Base-by-base conservation (phyloP, 495 filamentous ascomycete species). In the Penicillium pulvis region DNA sequence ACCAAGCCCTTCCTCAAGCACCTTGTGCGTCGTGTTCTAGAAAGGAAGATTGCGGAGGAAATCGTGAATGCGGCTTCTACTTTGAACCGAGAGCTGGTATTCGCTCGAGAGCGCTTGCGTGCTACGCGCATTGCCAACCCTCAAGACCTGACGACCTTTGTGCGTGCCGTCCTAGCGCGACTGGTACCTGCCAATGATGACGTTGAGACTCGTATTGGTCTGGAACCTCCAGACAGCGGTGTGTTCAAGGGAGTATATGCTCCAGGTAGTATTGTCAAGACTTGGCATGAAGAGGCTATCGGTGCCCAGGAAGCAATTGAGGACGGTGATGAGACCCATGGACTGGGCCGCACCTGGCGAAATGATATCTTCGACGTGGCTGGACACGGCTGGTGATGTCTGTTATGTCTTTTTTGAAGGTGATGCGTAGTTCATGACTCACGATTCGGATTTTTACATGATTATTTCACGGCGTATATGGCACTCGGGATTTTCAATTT, bases 241-340 rank as follows among this genome's bases (percentile, higher is more conserved):
- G 80, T 93, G 6, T 98, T 97, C 73, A 83, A 85, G 62, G 91
- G 88, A 2, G 79, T 91, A 5, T 96, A 96, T 77, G 85, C 93
- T 6, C 93, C 93, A 0, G 92, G 91, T 0, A 95, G 91, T 70
- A 72, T 97, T 10, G 88, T 93, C 35, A 91, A 90, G 76, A 67
- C 93, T 23, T 97, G 91, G 90, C 82, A 92, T 56, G 90, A 92
- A 42, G 87, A 95, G 69, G 90, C 86, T 1, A 73, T 73, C 31
- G 75, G 80, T 57, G 92, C 90, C 3, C 83, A 86, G 28, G 87
- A 86, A 50, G 80, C 81, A 19, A 76, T 79, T 56, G 80, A 79
- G 24, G 81, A 83, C 45, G 90, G 90, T 0, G 77, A 78, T 50
- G 72, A 76, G 26, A 74, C 62, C 12, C 64, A 69, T 7, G 78